Conservation (phyloP, 2,329 filamentous ascomycete genomes). For the Beauveria sp. region DNA sequence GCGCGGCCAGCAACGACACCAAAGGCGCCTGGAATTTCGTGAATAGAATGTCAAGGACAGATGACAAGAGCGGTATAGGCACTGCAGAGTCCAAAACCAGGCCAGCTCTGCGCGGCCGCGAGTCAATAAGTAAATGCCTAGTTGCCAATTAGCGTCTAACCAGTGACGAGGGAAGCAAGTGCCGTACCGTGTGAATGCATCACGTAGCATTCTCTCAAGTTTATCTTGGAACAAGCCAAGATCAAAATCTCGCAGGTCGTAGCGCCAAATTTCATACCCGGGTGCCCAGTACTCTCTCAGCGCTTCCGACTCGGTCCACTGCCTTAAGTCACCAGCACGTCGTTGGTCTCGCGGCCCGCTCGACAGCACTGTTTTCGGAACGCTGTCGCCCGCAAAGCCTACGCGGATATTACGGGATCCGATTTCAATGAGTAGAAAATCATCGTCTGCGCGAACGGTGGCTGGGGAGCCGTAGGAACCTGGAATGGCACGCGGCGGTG, state of each 20-base stretch:
- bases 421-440: constrained; percentile 74
- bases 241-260: constrained; percentile 66
- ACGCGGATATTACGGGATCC: constrained; percentile 71
- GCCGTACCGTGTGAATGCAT: constrained; percentile 72
- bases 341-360: constrained; percentile 72
- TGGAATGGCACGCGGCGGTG: constrained; percentile 48
- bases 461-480: constrained; percentile 52
- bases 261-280: constrained; percentile 68
- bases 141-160: neutral
- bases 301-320: constrained; percentile 50
- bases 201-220: constrained; percentile 73
- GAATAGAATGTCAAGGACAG: constrained; percentile 71
- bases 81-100: constrained; percentile 71
- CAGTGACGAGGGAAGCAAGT: constrained; percentile 19
- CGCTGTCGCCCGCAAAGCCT: constrained; percentile 78
- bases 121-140: constrained; percentile 62
- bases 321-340: constrained; percentile 73
- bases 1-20: constrained; percentile 71
- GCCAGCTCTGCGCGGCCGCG: constrained; percentile 65
- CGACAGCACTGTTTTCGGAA: constrained; percentile 61
- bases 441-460: constrained; percentile 68
- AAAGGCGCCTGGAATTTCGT: constrained; percentile 70
- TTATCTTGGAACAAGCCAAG: constrained; percentile 78
- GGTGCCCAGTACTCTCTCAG: constrained; percentile 49
- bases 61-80: constrained; percentile 70